Percentiles rank a stretch among this genome's conserved stretches.
These are phyloP conservation scores for Fusarium fujikuroi DNA, from an alignment of 2,329 filamentous ascomycete genomes.

Conservation along the genomic window DNA sequence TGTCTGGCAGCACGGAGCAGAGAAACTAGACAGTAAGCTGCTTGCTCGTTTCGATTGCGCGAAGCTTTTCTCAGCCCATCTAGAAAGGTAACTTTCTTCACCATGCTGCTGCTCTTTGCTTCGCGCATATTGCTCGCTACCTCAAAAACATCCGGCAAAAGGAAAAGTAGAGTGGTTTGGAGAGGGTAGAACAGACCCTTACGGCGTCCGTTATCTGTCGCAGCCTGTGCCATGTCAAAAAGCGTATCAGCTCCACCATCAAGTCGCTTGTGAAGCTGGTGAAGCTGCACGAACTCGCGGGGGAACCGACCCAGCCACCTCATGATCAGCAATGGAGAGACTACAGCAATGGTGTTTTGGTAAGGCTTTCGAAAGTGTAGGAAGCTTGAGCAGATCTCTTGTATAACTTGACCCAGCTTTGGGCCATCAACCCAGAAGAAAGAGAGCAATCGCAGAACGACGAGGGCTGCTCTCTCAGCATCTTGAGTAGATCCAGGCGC, in stretches of 20 bases:
- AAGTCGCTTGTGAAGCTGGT: conserved; percentile 69
- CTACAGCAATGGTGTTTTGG: conserved; percentile 71
- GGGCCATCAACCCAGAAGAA: conserved; percentile 72
- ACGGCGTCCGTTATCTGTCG: conserved; percentile 66
- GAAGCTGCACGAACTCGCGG: conserved; percentile 71
- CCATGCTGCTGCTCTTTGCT: conserved; percentile 68
- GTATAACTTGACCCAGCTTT: conserved; percentile 70
- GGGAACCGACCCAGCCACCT: conserved; percentile 75
- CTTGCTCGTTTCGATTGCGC: conserved; percentile 72
- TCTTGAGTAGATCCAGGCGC: conserved; percentile 54
- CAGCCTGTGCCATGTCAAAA: conserved; percentile 74
- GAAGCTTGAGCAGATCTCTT: conserved; percentile 74
- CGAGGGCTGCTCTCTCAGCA: conserved; percentile 63
- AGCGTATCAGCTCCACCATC: conserved; percentile 73
- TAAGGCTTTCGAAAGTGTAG: conserved; percentile 72
- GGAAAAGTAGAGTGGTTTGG: conserved; percentile 70
- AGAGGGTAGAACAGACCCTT: conserved; percentile 69
- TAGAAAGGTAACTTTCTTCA: conserved; percentile 74
- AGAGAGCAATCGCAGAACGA: conserved; percentile 67
- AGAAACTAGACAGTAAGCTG: conserved; percentile 72
- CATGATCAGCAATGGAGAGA: conserved; percentile 70
- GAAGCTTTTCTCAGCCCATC: conserved; percentile 71
- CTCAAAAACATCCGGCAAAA: conserved; percentile 76
- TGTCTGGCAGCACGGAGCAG: conserved; percentile 72
- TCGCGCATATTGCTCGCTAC: conserved; percentile 75